Evolutionary conservation across 1,139 yeast species (phyloP).

Genomic region (Debaryomyces fabryi): DNA sequence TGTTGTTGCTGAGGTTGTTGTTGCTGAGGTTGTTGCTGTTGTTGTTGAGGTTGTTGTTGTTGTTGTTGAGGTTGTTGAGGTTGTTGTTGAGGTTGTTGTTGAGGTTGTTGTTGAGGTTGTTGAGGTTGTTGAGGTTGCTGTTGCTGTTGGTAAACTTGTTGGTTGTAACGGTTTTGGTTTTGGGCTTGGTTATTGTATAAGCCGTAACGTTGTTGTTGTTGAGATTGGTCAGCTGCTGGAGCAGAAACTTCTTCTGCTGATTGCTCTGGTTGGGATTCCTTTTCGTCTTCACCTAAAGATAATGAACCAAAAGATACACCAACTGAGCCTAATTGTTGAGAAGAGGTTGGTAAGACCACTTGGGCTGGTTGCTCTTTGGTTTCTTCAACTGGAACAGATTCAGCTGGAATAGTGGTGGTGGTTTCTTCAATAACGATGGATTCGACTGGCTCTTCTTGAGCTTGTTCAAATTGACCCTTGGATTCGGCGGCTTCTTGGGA

Average conservation of each 20-base stretch:
- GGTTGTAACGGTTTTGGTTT: conserved; percentile 21
- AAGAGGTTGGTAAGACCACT: conserved; percentile 66
- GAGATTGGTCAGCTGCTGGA: conserved; percentile 18
- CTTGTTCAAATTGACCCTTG: conserved; percentile 13
- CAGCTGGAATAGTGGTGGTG: conserved; percentile 14
- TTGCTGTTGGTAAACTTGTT: conserved; percentile 23
- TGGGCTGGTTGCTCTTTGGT: conserved; percentile 41
- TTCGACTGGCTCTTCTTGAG: conserved; percentile 22
- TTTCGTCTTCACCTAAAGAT: conserved; percentile 51
- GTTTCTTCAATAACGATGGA: conserved; percentile 12
- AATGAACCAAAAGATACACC: conserved; percentile 75
- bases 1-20: conserved; percentile 22
- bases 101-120: neutral
- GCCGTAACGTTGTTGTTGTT: conserved; percentile 17
- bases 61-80: conserved; percentile 14
- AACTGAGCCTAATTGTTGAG: conserved; percentile 54
- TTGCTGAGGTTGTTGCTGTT: conserved; percentile 2
- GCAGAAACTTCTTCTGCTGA: conserved; percentile 16
- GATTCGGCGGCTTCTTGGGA: conserved; percentile 16
- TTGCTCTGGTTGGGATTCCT: conserved; percentile 19
- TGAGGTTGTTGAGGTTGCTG: conserved; percentile 11
- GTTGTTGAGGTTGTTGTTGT: conserved; percentile 10
- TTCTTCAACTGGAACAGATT: conserved; percentile 12
- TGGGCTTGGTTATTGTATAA: conserved; percentile 24
- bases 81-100: conserved; percentile 1